Conservation (phyloP, 2,329 filamentous ascomycete genomes). For the Venturia effusa region DNA sequence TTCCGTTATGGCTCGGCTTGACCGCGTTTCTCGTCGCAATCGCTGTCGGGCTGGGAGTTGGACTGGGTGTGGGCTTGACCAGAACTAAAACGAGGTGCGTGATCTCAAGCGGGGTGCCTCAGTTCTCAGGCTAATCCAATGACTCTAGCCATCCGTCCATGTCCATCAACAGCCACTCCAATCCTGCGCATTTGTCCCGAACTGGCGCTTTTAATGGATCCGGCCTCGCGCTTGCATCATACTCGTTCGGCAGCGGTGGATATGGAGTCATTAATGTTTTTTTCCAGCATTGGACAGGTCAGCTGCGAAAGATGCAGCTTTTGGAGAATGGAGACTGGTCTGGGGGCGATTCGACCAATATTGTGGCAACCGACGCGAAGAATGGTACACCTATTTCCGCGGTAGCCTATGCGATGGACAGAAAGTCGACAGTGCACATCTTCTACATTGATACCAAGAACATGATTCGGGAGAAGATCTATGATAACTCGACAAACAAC, state of each 20-base stretch:
- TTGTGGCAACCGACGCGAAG: slow-evolving; percentile 10
- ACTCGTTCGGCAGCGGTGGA: slow-evolving; percentile 9
- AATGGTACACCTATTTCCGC: slow-evolving; percentile 12
- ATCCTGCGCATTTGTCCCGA: slow-evolving; percentile 5
- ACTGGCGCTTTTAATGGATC: slow-evolving; percentile 11
- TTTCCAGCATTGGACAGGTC: slow-evolving; percentile 11
- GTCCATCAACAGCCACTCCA: neutral
- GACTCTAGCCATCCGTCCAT: neutral
- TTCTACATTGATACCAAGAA: slow-evolving; percentile 11
- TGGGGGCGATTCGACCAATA: slow-evolving; percentile 12
- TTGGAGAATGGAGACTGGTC: slow-evolving; percentile 6
- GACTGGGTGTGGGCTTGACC: slow-evolving; percentile 8
- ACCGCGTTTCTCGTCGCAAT: neutral
- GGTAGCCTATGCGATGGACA: slow-evolving; percentile 12
- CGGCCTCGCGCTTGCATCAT: slow-evolving; percentile 11
- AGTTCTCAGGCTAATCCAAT: neutral
- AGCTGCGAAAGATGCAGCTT: slow-evolving; percentile 9
- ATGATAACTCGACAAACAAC: slow-evolving; percentile 11
- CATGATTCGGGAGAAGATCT: slow-evolving; percentile 8
- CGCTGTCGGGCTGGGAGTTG: slow-evolving; percentile 8
- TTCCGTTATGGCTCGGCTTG: neutral
- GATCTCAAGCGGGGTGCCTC: neutral
- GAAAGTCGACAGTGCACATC: slow-evolving; percentile 10
- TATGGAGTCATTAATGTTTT: slow-evolving; percentile 12
- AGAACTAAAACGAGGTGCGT: neutral